Evolutionary conservation across 2,329 filamentous ascomycete species (phyloP).

Genomic region (Huntiella decipiens): DNA sequence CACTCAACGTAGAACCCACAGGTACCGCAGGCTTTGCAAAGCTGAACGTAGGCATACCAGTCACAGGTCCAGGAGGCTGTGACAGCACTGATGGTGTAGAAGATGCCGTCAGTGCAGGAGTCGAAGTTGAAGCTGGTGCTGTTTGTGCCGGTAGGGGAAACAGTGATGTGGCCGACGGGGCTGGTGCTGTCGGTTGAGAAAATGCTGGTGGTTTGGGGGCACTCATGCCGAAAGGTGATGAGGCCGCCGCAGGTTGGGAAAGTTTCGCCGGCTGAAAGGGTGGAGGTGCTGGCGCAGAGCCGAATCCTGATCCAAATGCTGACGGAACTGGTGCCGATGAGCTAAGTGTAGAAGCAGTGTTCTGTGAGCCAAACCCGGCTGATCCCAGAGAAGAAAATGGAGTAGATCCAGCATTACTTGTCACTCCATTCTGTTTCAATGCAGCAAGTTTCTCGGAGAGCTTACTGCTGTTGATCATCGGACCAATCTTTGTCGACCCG

Average conservation of each 20-base stretch:
- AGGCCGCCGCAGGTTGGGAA: background rate
- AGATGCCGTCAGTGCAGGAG: background rate
- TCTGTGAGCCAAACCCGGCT: background rate
- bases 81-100: background rate
- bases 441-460: background rate
- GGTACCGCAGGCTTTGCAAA: background rate
- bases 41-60: background rate
- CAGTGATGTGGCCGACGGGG: background rate
- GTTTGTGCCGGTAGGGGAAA: background rate
- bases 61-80: background rate
- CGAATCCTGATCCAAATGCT: background rate
- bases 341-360: background rate
- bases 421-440: background rate
- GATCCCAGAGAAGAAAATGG: background rate
- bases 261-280: background rate
- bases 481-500: conserved; percentile 4
- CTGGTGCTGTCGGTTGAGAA: background rate
- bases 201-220: background rate
- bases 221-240: background rate
- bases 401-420: background rate
- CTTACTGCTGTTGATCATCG: background rate
- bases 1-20: no score
- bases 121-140: background rate
- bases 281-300: no score
- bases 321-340: background rate